Evolutionary conservation across 2,329 filamentous ascomycete genomes (phyloP).

Genomic region (Fusarium staphyleae): DNA sequence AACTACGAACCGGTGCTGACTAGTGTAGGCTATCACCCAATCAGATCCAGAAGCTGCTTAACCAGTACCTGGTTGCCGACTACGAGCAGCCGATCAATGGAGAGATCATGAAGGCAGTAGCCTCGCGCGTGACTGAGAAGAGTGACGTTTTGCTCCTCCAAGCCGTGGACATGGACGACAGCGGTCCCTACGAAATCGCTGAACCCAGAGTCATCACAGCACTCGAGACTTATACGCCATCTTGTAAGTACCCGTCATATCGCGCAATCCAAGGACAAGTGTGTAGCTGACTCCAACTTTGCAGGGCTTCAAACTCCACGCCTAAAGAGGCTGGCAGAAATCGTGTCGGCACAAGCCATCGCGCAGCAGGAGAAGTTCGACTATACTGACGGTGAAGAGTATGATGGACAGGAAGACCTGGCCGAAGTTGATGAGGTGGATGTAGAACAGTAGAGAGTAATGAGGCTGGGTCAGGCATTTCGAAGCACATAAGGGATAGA

Average conservation of each 20-base stretch:
- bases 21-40: slow-evolving; percentile 84
- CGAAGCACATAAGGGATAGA: slow-evolving; percentile 42
- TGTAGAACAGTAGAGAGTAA: slow-evolving; percentile 41
- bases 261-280: slow-evolving; percentile 8
- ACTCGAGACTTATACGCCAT: slow-evolving; percentile 96
- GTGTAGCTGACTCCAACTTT: slow-evolving; percentile 41
- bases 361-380: slow-evolving; percentile 91
- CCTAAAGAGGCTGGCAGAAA: slow-evolving; percentile 95
- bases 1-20: slow-evolving; percentile 17
- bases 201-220: slow-evolving; percentile 96
- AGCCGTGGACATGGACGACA: slow-evolving; percentile 98
- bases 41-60: slow-evolving; percentile 98
- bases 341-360: slow-evolving; percentile 95
- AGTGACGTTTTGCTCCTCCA: slow-evolving; percentile 92
- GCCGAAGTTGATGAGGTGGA: slow-evolving; percentile 59
- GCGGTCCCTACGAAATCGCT: slow-evolving; percentile 96
- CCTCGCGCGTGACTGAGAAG: slow-evolving; percentile 96
- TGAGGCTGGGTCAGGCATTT: slow-evolving; percentile 36
- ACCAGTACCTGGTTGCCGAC: slow-evolving; percentile 97
- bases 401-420: slow-evolving; percentile 59
- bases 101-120: slow-evolving; percentile 99
- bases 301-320: slow-evolving; percentile 94
- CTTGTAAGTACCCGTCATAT: slow-evolving; percentile 68
- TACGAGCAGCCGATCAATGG: slow-evolving; percentile 99
- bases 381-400: slow-evolving; percentile 53